A percentile compares a stretch with the other conserved stretches of the same genome.
Conservation (phyloP, 2,329 filamentous ascomycete genomes). For the Trichoderma sp. region DNA sequence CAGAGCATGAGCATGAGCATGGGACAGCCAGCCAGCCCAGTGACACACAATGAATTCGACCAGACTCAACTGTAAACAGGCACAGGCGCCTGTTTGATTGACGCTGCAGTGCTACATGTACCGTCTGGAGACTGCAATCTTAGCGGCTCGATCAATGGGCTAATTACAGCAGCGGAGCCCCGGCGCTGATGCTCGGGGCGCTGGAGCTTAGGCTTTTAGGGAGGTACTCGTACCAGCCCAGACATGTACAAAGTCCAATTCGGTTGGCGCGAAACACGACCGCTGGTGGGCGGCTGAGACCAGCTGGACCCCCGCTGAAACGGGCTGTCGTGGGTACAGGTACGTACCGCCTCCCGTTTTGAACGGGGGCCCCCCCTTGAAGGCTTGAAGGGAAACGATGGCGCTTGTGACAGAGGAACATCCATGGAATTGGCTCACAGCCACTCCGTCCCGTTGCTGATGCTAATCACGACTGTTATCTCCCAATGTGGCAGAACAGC, state of each 20-base stretch:
- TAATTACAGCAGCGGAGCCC: conserved; percentile 13
- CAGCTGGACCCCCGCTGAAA: conserved; percentile 17
- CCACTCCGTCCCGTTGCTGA: background rate
- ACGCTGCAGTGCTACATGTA: background rate
- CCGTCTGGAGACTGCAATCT: background rate
- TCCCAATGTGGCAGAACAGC: conserved; percentile 2
- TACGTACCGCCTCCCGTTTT: conserved; percentile 7
- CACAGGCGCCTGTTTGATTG: background rate
- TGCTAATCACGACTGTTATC: conserved; percentile 10
- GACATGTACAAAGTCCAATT: too few relatives aligned
- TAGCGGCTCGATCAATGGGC: conserved; percentile 16
- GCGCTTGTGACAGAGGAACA: background rate
- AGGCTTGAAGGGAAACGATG: background rate
- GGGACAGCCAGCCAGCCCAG: background rate
- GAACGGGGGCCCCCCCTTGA: background rate
- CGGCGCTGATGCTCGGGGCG: background rate
- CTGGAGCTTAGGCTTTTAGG: conserved; percentile 6
- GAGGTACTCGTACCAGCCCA: too few relatives aligned
- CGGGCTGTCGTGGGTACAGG: background rate
- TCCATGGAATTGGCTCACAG: background rate
- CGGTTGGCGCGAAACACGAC: conserved; percentile 10
- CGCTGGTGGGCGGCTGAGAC: conserved; percentile 13
- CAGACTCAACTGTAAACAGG: background rate
- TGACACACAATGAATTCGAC: background rate
- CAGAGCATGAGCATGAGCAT: background rate